phyloP scores from a whole-genome alignment of 108 stramenopile species.

The Skeletonema menzelii region DNA sequence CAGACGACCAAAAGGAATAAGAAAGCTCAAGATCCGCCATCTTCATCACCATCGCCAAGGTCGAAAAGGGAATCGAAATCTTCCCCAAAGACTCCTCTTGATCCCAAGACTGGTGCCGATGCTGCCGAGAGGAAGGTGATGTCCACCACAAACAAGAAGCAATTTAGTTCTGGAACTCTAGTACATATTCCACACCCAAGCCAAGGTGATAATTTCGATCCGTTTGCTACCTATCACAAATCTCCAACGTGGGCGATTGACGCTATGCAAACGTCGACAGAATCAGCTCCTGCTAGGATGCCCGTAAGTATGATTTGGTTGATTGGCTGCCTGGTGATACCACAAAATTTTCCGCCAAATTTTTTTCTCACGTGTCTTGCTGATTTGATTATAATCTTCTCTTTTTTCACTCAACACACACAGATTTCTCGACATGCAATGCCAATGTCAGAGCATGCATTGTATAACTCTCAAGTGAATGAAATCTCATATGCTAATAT shows the following conservation, averaged over 20 bases:
- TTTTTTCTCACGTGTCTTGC: background rate
- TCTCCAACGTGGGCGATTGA: constrained; percentile 1
- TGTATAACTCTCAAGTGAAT: background rate
- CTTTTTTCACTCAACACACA: background rate
- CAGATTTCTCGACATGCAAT: constrained; percentile 1
- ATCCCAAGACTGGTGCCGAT: background rate
- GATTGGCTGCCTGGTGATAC: background rate
- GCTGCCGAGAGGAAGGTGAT: constrained; percentile 10
- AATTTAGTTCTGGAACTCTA: background rate
- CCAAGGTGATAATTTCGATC: constrained; percentile 1
- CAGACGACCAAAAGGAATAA: background rate
- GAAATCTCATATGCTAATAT: background rate
- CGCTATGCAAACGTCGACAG: background rate
- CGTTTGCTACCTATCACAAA: background rate
- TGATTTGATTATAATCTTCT: background rate
- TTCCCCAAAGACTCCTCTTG: background rate
- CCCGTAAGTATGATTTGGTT: constrained; percentile 9
- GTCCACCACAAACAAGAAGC: constrained; percentile 23
- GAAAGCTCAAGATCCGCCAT: background rate
- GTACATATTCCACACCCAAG: constrained; percentile 13
- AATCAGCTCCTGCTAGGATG: constrained; percentile 25
- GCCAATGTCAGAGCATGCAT: background rate
- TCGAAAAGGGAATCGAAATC: background rate
- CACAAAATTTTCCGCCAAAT: background rate
- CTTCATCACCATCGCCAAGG: background rate